Conservation (phyloP, 495 filamentous ascomycete genomes). For the Darksidea phi region DNA sequence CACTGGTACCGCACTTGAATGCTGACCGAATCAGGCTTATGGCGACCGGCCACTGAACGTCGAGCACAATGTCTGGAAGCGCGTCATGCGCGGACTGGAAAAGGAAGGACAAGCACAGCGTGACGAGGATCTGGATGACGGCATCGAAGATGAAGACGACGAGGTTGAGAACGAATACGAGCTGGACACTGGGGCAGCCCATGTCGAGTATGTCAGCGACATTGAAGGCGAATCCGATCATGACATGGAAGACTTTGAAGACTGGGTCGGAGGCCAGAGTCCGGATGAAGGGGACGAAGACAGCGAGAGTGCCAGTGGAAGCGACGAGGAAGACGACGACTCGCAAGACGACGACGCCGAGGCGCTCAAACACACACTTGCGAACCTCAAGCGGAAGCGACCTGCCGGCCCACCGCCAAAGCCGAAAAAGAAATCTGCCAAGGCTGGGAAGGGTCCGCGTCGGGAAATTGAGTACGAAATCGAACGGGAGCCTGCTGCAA, state of each 20-base stretch:
- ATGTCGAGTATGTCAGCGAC: slow-evolving; percentile 83
- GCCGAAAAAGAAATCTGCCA: slow-evolving; percentile 48
- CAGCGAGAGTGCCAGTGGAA: slow-evolving; percentile 36
- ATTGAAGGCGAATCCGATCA: slow-evolving; percentile 56
- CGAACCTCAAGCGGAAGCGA: slow-evolving; percentile 50
- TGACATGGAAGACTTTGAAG: slow-evolving; percentile 69
- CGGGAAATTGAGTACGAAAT: slow-evolving; percentile 55
- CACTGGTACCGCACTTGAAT: too few species aligned
- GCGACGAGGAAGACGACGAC: slow-evolving; percentile 48
- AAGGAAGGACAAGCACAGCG: slow-evolving; percentile 75
- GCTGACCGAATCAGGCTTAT: slow-evolving; percentile 57
- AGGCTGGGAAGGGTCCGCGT: slow-evolving; percentile 46
- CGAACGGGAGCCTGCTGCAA: slow-evolving; percentile 41
- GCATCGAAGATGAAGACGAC: slow-evolving; percentile 77
- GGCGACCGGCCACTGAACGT: slow-evolving; percentile 93
- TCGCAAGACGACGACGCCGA: slow-evolving; percentile 33
- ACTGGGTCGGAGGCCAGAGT: slow-evolving; percentile 67
- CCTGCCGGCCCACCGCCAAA: slow-evolving; percentile 40
- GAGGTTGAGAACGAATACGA: slow-evolving; percentile 66
- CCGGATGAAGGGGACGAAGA: slow-evolving; percentile 52
- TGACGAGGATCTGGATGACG: slow-evolving; percentile 84
- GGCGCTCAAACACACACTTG: slow-evolving; percentile 44
- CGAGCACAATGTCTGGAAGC: slow-evolving; percentile 94
- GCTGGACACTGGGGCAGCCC: slow-evolving; percentile 65
- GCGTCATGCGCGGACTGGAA: slow-evolving; percentile 88